phyloP scores from a whole-genome alignment of 1,139 yeast genomes.

The Kazachstania sp. region DNA sequence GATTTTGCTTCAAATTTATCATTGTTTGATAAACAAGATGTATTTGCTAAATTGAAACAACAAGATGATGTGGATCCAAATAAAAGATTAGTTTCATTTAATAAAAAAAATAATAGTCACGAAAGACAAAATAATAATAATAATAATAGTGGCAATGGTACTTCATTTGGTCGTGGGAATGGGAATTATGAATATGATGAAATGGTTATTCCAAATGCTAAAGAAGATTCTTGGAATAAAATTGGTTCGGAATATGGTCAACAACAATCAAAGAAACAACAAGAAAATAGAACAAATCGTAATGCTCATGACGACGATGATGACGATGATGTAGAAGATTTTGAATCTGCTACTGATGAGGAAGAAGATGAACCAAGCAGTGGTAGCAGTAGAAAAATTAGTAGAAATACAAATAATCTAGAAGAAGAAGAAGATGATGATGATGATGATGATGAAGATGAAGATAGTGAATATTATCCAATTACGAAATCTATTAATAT shows the following conservation, averaged over 20 bases:
- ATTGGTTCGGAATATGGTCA: slow-evolving; percentile 9
- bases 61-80: slow-evolving; percentile 54
- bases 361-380: neutral
- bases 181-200: slow-evolving; percentile 57
- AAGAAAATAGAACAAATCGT: slow-evolving; percentile 1
- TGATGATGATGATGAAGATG: slow-evolving; percentile 10
- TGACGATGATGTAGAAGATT: slow-evolving; percentile 13
- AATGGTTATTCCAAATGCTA: slow-evolving; percentile 54
- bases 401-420: neutral
- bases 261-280: neutral
- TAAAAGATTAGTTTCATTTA: slow-evolving; percentile 67
- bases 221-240: slow-evolving; percentile 50
- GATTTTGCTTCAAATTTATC: slow-evolving; percentile 80
- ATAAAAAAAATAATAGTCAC: slow-evolving; percentile 37
- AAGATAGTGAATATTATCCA: slow-evolving; percentile 19
- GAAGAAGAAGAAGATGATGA: slow-evolving; percentile 47
- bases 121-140: slow-evolving; percentile 9
- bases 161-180: slow-evolving; percentile 12
- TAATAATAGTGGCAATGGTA: neutral
- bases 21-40: slow-evolving; percentile 72
- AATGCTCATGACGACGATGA: slow-evolving; percentile 7
- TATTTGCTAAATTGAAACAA: slow-evolving; percentile 67
- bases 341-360: slow-evolving; percentile 2
- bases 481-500: slow-evolving; percentile 31
- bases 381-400: slow-evolving; percentile 7